Evolutionary conservation across 2,329 filamentous ascomycete genomes (phyloP), one percentile per base, ranked within the genome.

Genomic region (Nemania serpens): DNA sequence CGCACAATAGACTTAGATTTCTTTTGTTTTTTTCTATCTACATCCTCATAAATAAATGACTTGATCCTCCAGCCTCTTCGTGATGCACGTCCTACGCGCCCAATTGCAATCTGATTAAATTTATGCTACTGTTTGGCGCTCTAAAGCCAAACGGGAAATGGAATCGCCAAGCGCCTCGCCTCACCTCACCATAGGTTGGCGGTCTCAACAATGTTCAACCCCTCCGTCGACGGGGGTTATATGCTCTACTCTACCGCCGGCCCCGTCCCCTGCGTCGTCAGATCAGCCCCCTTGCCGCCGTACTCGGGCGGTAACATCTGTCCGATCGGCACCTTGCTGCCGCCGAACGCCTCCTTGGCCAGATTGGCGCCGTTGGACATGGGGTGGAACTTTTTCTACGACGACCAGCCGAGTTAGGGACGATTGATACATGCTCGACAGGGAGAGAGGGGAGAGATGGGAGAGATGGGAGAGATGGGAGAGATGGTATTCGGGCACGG

Each of bases 301-400:
- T 97, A 97, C 63, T 84, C 86, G 66, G 83, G 82, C 1, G 93
- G 92, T 50, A 97, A 78, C 47, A 84, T 82, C 49, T 84, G 79
- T 12, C 85, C 87, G 59, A 95, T 79, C 49, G 80, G 75, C 60
- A 87, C 78, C 73, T 90, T 74, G 70, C 71, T 78, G n/a, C 68
- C 84, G 15, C 65, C 63, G 62, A 86, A 79, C 15, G 58, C 41
- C 75, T 87, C 84, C 12, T 79, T 79, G 17, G 86, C 87, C 51
- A 97, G 80, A 58, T 85, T 86, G 45, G 79, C 84, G 20, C 93
- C 93, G 69, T 90, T 91, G 64, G 84, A 82, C 78, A 93, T 86
- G 47, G 90, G 90, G 71, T 91, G 89, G 77, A 93, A 91, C 74
- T 93, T 93, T 78, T 88, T 88, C 63, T 66, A 20, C 33, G 13